phyloP scores from a whole-genome alignment of 495 filamentous ascomycete species.

The Neurospora sp. region DNA sequence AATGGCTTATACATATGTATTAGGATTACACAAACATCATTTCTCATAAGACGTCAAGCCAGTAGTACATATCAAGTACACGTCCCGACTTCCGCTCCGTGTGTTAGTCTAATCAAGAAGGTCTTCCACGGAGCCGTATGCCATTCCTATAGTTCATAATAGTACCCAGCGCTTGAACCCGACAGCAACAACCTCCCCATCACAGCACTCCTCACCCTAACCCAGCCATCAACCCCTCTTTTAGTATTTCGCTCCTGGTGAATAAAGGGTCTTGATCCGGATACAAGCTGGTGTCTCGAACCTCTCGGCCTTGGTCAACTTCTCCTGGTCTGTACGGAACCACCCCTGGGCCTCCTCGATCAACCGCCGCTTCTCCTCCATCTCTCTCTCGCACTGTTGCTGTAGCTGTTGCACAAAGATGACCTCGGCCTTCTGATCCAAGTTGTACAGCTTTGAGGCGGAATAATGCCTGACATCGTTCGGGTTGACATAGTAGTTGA shows the following conservation, averaged over 20 bases:
- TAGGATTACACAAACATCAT: neutral
- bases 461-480: slow-evolving; percentile 60
- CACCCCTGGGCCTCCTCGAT: slow-evolving; percentile 77
- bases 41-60: neutral
- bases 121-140: neutral
- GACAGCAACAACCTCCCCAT: neutral
- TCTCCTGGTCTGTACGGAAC: slow-evolving; percentile 70
- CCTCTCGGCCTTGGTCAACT: slow-evolving; percentile 46
- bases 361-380: slow-evolving; percentile 48
- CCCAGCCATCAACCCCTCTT: neutral
- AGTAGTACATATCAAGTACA: neutral
- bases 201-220: neutral
- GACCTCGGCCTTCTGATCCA: slow-evolving; percentile 69
- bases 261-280: slow-evolving; percentile 20
- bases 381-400: slow-evolving; percentile 63
- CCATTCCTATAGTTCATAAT: neutral
- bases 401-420: slow-evolving; percentile 56
- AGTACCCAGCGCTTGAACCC: neutral
- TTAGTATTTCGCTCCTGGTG: neutral
- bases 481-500: slow-evolving; percentile 81
- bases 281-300: slow-evolving; percentile 31
- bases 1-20: neutral
- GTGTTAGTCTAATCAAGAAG: neutral
- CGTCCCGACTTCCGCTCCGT: neutral
- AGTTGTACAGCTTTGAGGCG: slow-evolving; percentile 50